Evolutionary conservation across 2,329 filamentous ascomycete species (phyloP).

Genomic region (Laburnicola sp.): DNA sequence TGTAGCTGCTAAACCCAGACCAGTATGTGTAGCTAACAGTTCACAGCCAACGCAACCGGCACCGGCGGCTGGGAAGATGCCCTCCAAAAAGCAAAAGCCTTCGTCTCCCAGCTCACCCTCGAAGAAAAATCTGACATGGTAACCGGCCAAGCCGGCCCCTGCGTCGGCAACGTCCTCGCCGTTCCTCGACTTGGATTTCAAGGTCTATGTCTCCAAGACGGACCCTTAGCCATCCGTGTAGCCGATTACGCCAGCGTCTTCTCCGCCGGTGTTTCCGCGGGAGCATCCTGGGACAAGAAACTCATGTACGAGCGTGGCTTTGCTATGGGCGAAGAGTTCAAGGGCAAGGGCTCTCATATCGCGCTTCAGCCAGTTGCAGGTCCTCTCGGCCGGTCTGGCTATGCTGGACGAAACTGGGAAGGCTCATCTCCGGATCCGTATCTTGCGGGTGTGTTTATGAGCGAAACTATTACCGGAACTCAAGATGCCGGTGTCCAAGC

Average conservation of each 20-base stretch:
- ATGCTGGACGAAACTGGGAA: slow-evolving; percentile 50
- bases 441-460: slow-evolving; percentile 47
- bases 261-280: slow-evolving; percentile 43
- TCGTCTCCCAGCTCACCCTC: slow-evolving; percentile 34
- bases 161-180: slow-evolving; percentile 42
- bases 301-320: slow-evolving; percentile 41
- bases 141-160: slow-evolving; percentile 35
- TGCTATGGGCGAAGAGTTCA: slow-evolving; percentile 38
- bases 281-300: slow-evolving; percentile 47
- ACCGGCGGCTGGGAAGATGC: slow-evolving; percentile 39
- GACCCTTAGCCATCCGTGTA: slow-evolving; percentile 40
- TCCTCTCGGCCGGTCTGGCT: slow-evolving; percentile 46
- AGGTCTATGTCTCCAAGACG: slow-evolving; percentile 49
- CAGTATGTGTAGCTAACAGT: neutral
- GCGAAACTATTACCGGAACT: slow-evolving; percentile 43
- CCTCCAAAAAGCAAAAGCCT: slow-evolving; percentile 37
- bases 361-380: slow-evolving; percentile 55
- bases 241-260: slow-evolving; percentile 40
- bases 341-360: slow-evolving; percentile 46
- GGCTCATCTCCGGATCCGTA: slow-evolving; percentile 48
- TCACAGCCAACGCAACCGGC: slow-evolving; percentile 31
- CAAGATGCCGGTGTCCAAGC: slow-evolving; percentile 49
- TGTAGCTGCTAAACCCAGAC: no score
- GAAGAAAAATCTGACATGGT: slow-evolving; percentile 44
- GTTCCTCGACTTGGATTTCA: slow-evolving; percentile 45